These are phyloP conservation scores for Colletotrichum tofieldiae DNA, from an alignment of 2,329 filamentous ascomycete genomes.

Conservation along the genomic window DNA sequence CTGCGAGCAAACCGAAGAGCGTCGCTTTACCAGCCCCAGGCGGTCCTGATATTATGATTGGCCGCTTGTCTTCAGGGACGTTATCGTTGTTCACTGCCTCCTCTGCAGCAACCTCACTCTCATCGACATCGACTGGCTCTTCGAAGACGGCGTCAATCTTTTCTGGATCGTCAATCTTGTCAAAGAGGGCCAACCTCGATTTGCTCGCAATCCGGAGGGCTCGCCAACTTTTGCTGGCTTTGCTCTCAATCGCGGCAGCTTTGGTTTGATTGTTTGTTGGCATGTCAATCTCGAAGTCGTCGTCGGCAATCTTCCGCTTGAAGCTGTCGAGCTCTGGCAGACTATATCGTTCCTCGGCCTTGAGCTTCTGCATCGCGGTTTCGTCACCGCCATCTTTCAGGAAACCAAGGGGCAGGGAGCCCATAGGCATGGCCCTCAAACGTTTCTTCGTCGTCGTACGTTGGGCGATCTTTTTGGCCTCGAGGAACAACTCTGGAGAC, in stretches of 20 bases:
- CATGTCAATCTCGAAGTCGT: conserved; percentile 90
- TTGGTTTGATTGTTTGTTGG: conserved; percentile 75
- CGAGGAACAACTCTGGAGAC: conserved; percentile 76
- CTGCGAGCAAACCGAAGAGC: conserved; percentile 74
- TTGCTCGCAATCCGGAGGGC: conserved; percentile 85
- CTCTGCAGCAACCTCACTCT: conserved; percentile 53
- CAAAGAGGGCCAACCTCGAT: conserved; percentile 82
- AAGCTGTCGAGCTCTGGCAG: conserved; percentile 81
- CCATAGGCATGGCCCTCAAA: conserved; percentile 77
- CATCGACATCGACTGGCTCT: conserved; percentile 58
- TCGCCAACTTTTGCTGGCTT: conserved; percentile 92
- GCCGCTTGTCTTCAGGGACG: conserved; percentile 64
- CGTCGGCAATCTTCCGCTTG: conserved; percentile 80
- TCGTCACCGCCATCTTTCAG: conserved; percentile 77
- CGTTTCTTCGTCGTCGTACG: conserved; percentile 80
- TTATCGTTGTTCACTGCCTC: conserved; percentile 48
- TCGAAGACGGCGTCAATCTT: conserved; percentile 75
- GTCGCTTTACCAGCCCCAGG: conserved; percentile 74
- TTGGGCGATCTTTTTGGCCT: conserved; percentile 77
- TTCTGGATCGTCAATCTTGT: conserved; percentile 88
- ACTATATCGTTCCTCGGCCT: conserved; percentile 74
- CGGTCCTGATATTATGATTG: conserved; percentile 79
- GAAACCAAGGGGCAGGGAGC: conserved; percentile 84
- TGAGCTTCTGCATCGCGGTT: conserved; percentile 76
- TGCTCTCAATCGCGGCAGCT: conserved; percentile 74